A percentile compares a stretch with the other conserved stretches of the same genome.
Conservation (phyloP, 2,329 filamentous ascomycete genomes). For the Purpureocillium takamizusanense region DNA sequence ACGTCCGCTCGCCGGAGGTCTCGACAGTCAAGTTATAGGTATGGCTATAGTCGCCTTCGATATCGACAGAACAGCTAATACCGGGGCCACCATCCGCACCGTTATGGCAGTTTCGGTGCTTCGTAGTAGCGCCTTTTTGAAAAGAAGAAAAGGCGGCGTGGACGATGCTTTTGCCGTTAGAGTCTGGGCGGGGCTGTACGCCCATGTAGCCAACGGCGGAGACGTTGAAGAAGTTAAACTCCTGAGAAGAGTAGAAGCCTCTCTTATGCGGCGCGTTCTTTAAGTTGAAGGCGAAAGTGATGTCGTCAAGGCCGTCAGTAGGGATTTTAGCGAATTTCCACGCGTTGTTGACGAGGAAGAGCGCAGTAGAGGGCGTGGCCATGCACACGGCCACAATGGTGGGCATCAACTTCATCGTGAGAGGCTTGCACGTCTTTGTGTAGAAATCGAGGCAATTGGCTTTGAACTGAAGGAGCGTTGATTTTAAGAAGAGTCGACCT, state of each 20-base stretch:
- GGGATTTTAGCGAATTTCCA: no score
- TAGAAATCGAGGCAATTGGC: no score
- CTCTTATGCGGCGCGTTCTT: constrained; percentile 5
- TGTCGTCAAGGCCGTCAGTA: constrained; percentile 4
- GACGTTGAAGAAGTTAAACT: constrained; percentile 8
- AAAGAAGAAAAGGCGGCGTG: constrained; percentile 13
- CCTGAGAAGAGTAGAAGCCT: constrained; percentile 12
- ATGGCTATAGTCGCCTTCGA: constrained; percentile 7
- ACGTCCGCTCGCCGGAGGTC: constrained; percentile 7
- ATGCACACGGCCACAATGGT: no score
- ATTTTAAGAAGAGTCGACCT: no score
- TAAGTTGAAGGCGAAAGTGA: constrained; percentile 10
- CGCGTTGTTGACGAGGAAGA: no score
- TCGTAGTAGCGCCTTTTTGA: constrained; percentile 5
- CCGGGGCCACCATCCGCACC: constrained; percentile 15
- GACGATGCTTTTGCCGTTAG: constrained; percentile 5
- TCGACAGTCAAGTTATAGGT: constrained; percentile 10
- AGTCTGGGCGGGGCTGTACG: constrained; percentile 9
- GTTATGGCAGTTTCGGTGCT: constrained; percentile 10
- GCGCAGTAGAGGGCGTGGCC: no score
- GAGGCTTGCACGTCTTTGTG: no score
- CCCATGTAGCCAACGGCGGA: constrained; percentile 8
- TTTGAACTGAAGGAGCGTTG: no score
- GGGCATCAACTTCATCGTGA: no score
- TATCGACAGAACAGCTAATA: constrained; percentile 10